These are phyloP conservation scores for Hevea brasiliensis DNA, from an alignment of 345 rosid genomes.

Conservation along the genomic window DNA sequence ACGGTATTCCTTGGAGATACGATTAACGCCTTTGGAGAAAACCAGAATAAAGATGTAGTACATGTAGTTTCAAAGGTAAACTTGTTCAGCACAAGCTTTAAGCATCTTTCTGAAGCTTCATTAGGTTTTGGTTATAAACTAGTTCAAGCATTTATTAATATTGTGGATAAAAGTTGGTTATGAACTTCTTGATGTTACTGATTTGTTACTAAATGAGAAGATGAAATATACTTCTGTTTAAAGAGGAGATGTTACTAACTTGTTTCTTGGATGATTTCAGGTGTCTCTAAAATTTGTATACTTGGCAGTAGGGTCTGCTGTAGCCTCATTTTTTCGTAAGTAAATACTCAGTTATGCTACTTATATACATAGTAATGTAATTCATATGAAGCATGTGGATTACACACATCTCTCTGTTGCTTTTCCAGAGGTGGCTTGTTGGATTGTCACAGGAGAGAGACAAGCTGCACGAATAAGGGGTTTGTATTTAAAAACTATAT, in stretches of 20 bases:
- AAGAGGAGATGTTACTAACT: no score
- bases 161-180: no score
- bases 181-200: no score
- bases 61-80: slow-evolving; percentile 57
- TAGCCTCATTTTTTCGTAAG: slow-evolving; percentile 78
- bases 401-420: slow-evolving; percentile 4
- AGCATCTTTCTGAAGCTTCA: not conserved
- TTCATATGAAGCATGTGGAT: not conserved
- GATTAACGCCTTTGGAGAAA: slow-evolving; percentile 59
- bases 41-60: slow-evolving; percentile 47
- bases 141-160: no score
- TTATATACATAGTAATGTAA: not conserved
- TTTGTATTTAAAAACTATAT: slow-evolving; percentile 65
- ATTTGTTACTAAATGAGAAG: no score
- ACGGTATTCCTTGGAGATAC: slow-evolving; percentile 72
- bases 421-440: slow-evolving; percentile 71
- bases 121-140: no score
- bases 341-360: slow-evolving; percentile 1
- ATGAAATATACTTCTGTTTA: no score
- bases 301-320: slow-evolving; percentile 66
- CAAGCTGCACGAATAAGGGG: slow-evolving; percentile 74
- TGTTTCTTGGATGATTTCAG: slow-evolving; percentile 30
- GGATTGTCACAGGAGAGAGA: slow-evolving; percentile 92
- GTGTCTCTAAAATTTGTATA: slow-evolving; percentile 72
- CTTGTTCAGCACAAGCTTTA: not conserved